Conservation (phyloP, 805 yeast species). For the Tetrapisispora fleetii region DNA sequence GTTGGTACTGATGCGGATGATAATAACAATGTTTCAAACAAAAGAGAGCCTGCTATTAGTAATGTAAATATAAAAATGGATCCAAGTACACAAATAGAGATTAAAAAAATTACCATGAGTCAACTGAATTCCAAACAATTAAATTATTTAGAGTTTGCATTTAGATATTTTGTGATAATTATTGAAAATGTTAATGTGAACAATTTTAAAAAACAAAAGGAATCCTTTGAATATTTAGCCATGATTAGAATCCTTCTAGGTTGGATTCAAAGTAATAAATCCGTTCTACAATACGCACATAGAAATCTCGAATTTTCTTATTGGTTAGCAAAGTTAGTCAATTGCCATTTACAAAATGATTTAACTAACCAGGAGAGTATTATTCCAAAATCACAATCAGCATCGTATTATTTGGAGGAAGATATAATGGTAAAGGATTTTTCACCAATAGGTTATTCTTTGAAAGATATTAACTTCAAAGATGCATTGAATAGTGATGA, state of each 20-base stretch:
- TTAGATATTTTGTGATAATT: conserved; percentile 33
- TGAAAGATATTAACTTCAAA: conserved; percentile 52
- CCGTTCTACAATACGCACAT: conserved; percentile 31
- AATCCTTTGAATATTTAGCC: conserved; percentile 25
- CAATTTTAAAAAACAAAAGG: conserved; percentile 18
- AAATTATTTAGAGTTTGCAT: conserved; percentile 32
- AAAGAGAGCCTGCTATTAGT: background rate
- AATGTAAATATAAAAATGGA: background rate
- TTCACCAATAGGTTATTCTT: conserved; percentile 40
- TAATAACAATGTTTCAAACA: background rate
- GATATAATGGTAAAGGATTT: conserved; percentile 57
- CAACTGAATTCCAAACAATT: conserved; percentile 6
- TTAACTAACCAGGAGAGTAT: background rate
- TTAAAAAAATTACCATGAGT: conserved; percentile 5
- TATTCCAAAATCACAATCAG: conserved; percentile 29
- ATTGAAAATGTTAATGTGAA: conserved; percentile 24
- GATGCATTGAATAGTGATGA: conserved; percentile 10
- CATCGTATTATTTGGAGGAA: conserved; percentile 50
- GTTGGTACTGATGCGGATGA: background rate
- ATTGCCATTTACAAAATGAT: conserved; percentile 18
- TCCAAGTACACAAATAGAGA: background rate
- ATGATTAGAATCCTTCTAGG: conserved; percentile 41
- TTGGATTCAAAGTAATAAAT: conserved; percentile 47
- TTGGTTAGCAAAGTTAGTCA: conserved; percentile 24
- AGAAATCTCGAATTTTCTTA: conserved; percentile 26